A percentile compares a stretch with the other conserved stretches of the same genome.
These are phyloP conservation scores for Flagelloscypha sp. DNA, from an alignment of 768 basidiomycete species.

Conservation along the genomic window DNA sequence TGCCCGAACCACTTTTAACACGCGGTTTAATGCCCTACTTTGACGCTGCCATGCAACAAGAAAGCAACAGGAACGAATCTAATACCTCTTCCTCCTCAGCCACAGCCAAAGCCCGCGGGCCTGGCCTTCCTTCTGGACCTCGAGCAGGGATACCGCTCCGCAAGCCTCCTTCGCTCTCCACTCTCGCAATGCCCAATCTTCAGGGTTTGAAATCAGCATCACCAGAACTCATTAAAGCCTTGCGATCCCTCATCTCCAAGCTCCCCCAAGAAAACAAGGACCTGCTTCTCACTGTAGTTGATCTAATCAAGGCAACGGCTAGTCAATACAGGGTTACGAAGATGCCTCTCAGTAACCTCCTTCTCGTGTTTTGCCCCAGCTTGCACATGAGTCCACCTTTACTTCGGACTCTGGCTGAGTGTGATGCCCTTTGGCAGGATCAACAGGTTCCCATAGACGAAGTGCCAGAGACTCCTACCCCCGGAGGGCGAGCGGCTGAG, in stretches of 20 bases:
- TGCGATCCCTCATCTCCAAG: constrained; percentile 55
- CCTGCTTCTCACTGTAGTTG: constrained; percentile 72
- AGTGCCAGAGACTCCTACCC: background rate
- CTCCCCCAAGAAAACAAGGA: constrained; percentile 79
- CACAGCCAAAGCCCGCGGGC: constrained; percentile 15
- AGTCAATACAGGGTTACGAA: constrained; percentile 64
- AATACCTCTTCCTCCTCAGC: constrained; percentile 2
- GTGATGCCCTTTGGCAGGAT: constrained; percentile 55
- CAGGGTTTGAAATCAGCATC: constrained; percentile 56
- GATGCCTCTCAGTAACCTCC: constrained; percentile 87
- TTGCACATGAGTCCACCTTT: constrained; percentile 71
- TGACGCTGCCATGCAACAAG: constrained; percentile 63
- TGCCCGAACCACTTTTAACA: constrained; percentile 83
- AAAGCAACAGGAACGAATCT: constrained; percentile 32
- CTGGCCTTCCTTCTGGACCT: constrained; percentile 31
- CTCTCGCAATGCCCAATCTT: constrained; percentile 66
- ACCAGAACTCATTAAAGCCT: constrained; percentile 41
- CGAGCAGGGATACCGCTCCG: constrained; percentile 38
- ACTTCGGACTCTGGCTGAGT: constrained; percentile 66
- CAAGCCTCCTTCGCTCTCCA: constrained; percentile 75
- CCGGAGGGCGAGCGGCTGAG: background rate
- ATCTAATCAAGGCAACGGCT: constrained; percentile 72
- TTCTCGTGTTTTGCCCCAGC: constrained; percentile 84
- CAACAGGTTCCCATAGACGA: constrained; percentile 8
- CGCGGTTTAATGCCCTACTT: constrained; percentile 62